These are phyloP conservation scores for Gryganskiella cystojenkinii DNA, from an alignment of 192 early-diverging fungal species.

Conservation along the genomic window DNA sequence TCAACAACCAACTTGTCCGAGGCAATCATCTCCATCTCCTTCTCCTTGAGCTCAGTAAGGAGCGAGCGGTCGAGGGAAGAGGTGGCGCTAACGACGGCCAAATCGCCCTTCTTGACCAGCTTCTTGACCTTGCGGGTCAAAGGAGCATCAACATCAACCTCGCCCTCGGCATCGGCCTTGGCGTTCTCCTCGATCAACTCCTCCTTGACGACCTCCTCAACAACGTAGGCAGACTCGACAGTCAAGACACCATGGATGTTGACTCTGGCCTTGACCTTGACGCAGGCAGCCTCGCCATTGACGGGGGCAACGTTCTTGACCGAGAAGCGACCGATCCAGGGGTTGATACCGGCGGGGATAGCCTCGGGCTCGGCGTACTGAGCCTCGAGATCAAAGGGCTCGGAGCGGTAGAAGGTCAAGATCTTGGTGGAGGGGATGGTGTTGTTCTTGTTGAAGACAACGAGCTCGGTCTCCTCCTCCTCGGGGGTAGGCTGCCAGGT, in stretches of 20 bases:
- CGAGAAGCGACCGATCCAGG: slow-evolving; percentile 87
- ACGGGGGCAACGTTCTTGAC: slow-evolving; percentile 83
- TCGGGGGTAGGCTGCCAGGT: slow-evolving; percentile 85
- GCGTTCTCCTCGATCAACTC: slow-evolving; percentile 69
- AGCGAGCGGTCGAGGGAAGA: slow-evolving; percentile 67
- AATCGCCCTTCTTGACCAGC: slow-evolving; percentile 87
- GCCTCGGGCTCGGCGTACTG: slow-evolving; percentile 75
- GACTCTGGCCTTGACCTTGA: slow-evolving; percentile 94
- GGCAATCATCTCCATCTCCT: slow-evolving; percentile 87
- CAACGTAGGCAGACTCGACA: slow-evolving; percentile 87
- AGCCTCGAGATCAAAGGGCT: slow-evolving; percentile 87
- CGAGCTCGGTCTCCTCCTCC: slow-evolving; percentile 81
- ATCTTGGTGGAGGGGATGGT: slow-evolving; percentile 90
- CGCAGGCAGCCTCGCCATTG: slow-evolving; percentile 76
- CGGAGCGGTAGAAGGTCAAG: slow-evolving; percentile 90
- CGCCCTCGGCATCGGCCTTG: slow-evolving; percentile 84
- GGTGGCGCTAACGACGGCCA: slow-evolving; percentile 75
- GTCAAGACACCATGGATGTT: slow-evolving; percentile 85
- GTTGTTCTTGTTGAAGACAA: slow-evolving; percentile 91
- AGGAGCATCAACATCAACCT: slow-evolving; percentile 76
- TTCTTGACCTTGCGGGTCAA: slow-evolving; percentile 90
- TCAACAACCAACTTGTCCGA: slow-evolving; percentile 91
- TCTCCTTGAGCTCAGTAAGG: slow-evolving; percentile 74
- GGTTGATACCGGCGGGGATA: slow-evolving; percentile 81
- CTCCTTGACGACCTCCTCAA: slow-evolving; percentile 90